Base-by-base conservation (phyloP, 106 monocot species). In the Acorus gramineus region DNA sequence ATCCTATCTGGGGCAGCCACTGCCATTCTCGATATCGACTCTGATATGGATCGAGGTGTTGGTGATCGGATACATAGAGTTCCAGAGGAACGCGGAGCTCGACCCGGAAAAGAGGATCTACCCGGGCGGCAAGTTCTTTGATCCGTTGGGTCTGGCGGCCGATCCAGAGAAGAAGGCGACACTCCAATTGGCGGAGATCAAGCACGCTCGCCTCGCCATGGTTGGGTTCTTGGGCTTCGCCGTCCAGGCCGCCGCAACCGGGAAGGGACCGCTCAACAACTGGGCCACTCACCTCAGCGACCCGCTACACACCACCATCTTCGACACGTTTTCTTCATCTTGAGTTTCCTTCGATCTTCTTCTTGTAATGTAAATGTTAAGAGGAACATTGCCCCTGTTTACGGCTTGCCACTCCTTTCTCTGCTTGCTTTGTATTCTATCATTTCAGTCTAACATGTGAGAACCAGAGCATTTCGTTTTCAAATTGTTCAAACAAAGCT, bases 181-280 rank as follows among this genome's bases (percentile, higher is more conserved):
- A 3, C 65, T 94, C 8, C 94, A 94, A 69, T 56, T 89, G 52
- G 94, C 94, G 2, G 94, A 94, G 81, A 89, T 94, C 74, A 94
- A 94, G 80, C 94, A 94, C 63, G 94, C 94, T 47, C 77, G 94
- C 62, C 89, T 94, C n/a, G 94, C 94, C 51, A 94, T 94, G 94
- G 82, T 94, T 2, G 94, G 13, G 8, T 89, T 90, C 75, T 61
- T 94, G 7, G 94, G 94, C 59, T 94, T 94, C 60, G 94, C 94
- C 55, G 86, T 90, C 50, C 94, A 94, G 67, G 94, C 94, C 3
- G 89, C 89, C 8, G 86, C 77, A 56, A 94, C 94, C 64, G 94
- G 94, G 44, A 94, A 94, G 61, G 94, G 94, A 0, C 94, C 94
- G 2, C 86, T 94, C 45, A 84, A 94, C 84, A 94, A 94, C 86